Evolutionary conservation across 371 early-diverging fungal genomes (phyloP), one percentile per base, ranked within the genome.

Genomic region (Coemansia sp.): DNA sequence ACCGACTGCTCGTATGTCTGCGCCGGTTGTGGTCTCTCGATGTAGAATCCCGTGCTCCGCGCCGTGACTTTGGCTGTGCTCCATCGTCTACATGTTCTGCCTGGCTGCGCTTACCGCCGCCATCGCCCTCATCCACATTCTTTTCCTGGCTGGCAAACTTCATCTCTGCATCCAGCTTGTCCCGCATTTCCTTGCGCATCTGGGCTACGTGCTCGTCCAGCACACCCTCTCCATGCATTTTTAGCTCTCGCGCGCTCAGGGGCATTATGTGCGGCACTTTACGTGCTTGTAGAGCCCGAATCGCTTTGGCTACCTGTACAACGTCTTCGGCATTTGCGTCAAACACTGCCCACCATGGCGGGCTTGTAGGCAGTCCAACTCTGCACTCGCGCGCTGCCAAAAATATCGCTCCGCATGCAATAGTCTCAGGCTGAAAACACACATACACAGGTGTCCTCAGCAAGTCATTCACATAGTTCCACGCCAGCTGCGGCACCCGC

Each of bases 401-500:
- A 82, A 84, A 90, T n/a, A 98, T 91, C 0, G 88, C 90, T 2
- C 94, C 93, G 66, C 92, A 92, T 0, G 98, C 97, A 73, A 98
- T 92, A 0, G 89, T 87, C 19, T 87, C 86, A 0, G 95, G 94
- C 63, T 96, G 92, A 69, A 92, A 94, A 48, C 88, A 88, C 8
- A 91, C 92, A 68, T 90, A 91, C 0, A 94, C 82, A 23, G 80
- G 86, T 4, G 97, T 95, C 32, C 92, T 83, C 70, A 92, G 88
- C 88, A 91, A 83, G 66, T 96, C 96, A 75, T 96, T 95, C 63
- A 95, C 67, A 69, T 89, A 94, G 65, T 91, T 91, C 95, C 95
- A 95, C 12, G 97, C 94, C 19, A 83, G 80, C 61, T 92, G 93
- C 1, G 91, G 85, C 1, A 97, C 77, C 3, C 67, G 83, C 15